Evolutionary conservation across 768 basidiomycete genomes (phyloP).

Genomic region (Solioccasus polychromus): DNA sequence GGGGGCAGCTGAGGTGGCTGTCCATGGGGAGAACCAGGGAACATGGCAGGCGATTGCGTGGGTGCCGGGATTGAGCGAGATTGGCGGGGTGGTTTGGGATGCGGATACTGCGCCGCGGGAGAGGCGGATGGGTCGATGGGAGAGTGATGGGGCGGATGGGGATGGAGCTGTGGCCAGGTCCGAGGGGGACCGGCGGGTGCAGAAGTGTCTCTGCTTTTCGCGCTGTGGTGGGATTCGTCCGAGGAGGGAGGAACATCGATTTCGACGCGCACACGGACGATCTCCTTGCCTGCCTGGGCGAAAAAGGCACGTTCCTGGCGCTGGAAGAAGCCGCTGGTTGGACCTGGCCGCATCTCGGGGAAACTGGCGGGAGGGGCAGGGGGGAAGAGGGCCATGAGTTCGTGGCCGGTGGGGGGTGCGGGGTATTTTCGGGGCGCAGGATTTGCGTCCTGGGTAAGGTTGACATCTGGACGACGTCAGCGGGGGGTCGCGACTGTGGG

Average conservation of each 20-base stretch:
- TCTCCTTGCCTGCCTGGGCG: slow-evolving; percentile 73
- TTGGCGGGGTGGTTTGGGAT: slow-evolving; percentile 33
- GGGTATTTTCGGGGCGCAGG: slow-evolving; percentile 59
- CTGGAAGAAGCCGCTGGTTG: slow-evolving; percentile 72
- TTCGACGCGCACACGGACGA: slow-evolving; percentile 71
- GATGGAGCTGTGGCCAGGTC: slow-evolving; percentile 32
- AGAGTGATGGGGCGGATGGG: slow-evolving; percentile 28
- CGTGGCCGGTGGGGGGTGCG: slow-evolving; percentile 75
- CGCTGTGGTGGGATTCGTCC: slow-evolving; percentile 18
- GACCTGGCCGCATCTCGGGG: slow-evolving; percentile 54
- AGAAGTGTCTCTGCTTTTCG: slow-evolving; percentile 25
- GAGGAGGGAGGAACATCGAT: slow-evolving; percentile 45
- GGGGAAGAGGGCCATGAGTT: slow-evolving; percentile 84
- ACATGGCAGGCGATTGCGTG: slow-evolving; percentile 27
- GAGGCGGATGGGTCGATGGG: slow-evolving; percentile 23
- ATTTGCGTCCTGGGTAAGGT: slow-evolving; percentile 53
- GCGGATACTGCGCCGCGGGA: slow-evolving; percentile 34
- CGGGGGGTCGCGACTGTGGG: background rate
- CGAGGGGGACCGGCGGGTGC: slow-evolving; percentile 26
- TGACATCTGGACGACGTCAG: slow-evolving; percentile 50
- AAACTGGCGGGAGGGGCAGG: slow-evolving; percentile 59
- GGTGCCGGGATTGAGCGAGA: slow-evolving; percentile 20
- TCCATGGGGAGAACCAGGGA: slow-evolving; percentile 30
- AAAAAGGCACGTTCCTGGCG: slow-evolving; percentile 80
- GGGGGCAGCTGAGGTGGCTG: slow-evolving; percentile 33